phyloP scores from a whole-genome alignment of 73 alveolate species.

The Stentor roeselii region DNA sequence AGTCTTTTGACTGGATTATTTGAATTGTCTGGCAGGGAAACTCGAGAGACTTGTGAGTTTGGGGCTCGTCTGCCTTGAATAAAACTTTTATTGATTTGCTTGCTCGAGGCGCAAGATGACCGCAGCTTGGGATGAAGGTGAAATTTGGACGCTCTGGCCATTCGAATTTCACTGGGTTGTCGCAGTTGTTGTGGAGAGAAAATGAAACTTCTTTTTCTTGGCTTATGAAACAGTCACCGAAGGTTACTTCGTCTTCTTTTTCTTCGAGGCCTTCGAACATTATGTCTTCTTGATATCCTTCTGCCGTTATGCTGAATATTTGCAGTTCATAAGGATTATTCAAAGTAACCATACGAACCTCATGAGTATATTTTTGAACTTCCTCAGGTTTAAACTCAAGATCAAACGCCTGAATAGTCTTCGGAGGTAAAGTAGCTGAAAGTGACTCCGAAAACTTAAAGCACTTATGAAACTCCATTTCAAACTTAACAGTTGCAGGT shows the following conservation, averaged over 20 bases:
- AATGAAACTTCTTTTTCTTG: conserved; percentile 70
- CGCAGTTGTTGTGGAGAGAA: conserved; percentile 78
- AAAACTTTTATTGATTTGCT: conserved; percentile 80
- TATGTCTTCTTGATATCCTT: conserved; percentile 94
- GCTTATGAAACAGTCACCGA: conserved; percentile 95
- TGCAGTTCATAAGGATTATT: conserved; percentile 96
- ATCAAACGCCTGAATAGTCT: conserved; percentile 88
- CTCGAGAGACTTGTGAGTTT: conserved; percentile 74
- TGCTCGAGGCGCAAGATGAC: conserved; percentile 85
- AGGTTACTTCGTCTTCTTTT: conserved; percentile 81
- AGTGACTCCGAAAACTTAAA: conserved; percentile 85
- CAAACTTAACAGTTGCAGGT: conserved; percentile 97
- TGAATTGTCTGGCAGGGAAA: conserved; percentile 77
- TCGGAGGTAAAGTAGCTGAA: conserved; percentile 93
- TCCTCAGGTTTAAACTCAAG: conserved; percentile 85
- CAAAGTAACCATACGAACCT: conserved; percentile 80
- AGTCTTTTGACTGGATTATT: conserved; percentile 74
- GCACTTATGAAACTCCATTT: conserved; percentile 80
- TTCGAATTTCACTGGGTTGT: conserved; percentile 80
- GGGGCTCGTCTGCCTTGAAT: conserved; percentile 81
- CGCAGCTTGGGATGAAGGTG: conserved; percentile 83
- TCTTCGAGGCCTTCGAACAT: conserved; percentile 90
- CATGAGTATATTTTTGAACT: conserved; percentile 77
- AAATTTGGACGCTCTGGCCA: conserved; percentile 90
- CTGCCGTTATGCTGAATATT: conserved; percentile 87